These are phyloP conservation scores for Rutstroemia sp. DNA, from an alignment of 2,329 filamentous ascomycete genomes.

Conservation along the genomic window DNA sequence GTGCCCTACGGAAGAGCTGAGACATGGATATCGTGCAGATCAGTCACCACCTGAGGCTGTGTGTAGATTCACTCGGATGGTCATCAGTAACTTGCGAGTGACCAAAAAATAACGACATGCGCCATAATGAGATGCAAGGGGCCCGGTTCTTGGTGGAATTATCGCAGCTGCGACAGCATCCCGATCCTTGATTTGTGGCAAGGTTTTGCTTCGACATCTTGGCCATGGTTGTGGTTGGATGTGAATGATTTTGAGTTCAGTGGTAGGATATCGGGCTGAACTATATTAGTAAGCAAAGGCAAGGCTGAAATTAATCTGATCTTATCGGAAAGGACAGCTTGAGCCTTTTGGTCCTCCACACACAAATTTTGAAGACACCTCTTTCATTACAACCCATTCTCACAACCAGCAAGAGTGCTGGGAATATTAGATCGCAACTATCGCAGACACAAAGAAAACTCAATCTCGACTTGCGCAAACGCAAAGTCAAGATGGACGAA, in stretches of 20 bases:
- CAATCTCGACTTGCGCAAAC: background rate
- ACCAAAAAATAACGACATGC: too few relatives aligned
- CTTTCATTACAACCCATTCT: background rate
- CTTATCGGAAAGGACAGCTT: background rate
- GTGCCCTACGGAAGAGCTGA: too few relatives aligned
- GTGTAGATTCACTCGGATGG: too few relatives aligned
- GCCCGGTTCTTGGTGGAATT: too few relatives aligned
- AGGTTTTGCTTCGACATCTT: too few relatives aligned
- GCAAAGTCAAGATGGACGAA: conserved; percentile 42
- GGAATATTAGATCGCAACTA: too few relatives aligned
- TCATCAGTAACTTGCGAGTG: too few relatives aligned
- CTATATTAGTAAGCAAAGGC: background rate
- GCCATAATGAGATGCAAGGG: too few relatives aligned
- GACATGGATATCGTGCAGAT: too few relatives aligned
- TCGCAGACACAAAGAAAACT: background rate
- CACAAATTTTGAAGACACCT: background rate
- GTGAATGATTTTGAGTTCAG: background rate
- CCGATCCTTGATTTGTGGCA: too few relatives aligned
- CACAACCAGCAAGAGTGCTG: background rate
- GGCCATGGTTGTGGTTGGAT: background rate
- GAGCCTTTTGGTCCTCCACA: background rate
- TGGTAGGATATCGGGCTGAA: background rate
- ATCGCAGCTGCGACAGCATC: too few relatives aligned
- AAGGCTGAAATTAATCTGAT: background rate
- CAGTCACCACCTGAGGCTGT: too few relatives aligned